Base-by-base conservation (phyloP, 2,329 filamentous ascomycete genomes). In the Aureobasidium sp. region DNA sequence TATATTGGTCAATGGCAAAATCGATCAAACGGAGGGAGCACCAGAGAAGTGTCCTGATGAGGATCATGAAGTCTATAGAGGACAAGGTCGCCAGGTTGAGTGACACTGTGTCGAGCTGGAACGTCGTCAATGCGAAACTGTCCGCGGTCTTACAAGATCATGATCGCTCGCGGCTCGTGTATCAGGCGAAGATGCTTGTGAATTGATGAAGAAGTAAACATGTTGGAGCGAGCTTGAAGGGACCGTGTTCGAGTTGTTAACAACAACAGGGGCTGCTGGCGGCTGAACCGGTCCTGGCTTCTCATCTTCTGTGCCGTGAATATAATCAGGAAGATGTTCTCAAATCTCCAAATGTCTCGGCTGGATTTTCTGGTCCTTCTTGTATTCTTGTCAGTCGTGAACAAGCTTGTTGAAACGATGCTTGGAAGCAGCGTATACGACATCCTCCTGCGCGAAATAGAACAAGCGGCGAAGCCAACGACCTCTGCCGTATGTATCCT, bases 391-490 rank as follows among this genome's bases (percentile, higher is more conserved):
- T 33, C 51, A 54, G 11, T 54, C 51, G 23, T 10, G n/a, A 27
- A 38, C 20, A 11, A 54, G 23, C 23, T 16, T 25, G 33, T 54
- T 54, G n/a, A 38, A 54, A 18, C 51, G 51, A 54, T 38, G 31
- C 29, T 47, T 5, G 1, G 9, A 11, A 36, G 16, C 29, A 20
- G 48, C 11, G 18, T 9, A 53, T 36, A 20, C 8, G n/a, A 55
- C 15, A 29, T 36, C 38, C 40, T 31, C 38, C 29, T 38, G 23
- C 4, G 27, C 54, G 38, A 56, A 43, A 3, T 8, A 4, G 36
- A 45, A 59, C n/a, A 59, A n/a, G 18, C 55, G 55, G 33, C 55
- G 55, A 7, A 59, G 55, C 55, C 55, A 59, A 16, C 55, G 55
- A 13, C 55, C 55, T 59, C 55, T n/a, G 27, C 55, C 55, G 36